phyloP scores from a whole-genome alignment of 2,329 filamentous ascomycete species.

The Xylariales sp. region DNA sequence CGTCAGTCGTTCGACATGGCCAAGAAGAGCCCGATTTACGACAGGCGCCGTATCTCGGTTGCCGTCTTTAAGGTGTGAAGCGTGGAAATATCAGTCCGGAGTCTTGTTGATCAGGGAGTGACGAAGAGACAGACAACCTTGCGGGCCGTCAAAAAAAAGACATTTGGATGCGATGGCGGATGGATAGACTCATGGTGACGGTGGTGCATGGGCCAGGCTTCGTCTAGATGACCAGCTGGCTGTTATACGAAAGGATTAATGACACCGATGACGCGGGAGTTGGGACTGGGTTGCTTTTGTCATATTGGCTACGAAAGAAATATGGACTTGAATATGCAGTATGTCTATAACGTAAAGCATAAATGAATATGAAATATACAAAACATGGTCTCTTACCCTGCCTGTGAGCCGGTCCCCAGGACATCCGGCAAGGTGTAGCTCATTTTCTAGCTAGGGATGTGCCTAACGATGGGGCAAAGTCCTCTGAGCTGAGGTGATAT shows the following conservation, averaged over 20 bases:
- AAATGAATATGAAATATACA: background rate
- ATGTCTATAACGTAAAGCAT: background rate
- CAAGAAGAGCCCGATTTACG: conserved; percentile 12
- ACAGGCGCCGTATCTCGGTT: conserved; percentile 6
- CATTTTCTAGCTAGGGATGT: too few relatives aligned
- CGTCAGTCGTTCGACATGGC: conserved; percentile 18
- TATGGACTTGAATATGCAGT: background rate
- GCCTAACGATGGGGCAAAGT: too few relatives aligned
- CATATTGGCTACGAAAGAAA: background rate
- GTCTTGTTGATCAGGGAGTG: background rate
- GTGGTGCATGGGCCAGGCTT: conserved; percentile 13
- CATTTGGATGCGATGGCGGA: too few relatives aligned
- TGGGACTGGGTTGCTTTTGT: background rate
- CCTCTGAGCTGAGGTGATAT: too few relatives aligned
- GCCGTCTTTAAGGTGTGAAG: conserved; percentile 1
- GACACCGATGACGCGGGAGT: background rate
- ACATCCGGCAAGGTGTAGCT: too few relatives aligned
- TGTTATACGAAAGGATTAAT: conserved; percentile 6
- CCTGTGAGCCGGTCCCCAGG: too few relatives aligned
- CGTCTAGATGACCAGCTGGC: conserved; percentile 25
- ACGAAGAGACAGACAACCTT: conserved; percentile 8
- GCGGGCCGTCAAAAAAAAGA: conserved; percentile 11
- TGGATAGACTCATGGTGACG: background rate
- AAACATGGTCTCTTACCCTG: too few relatives aligned
- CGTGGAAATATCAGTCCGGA: background rate